Evolutionary conservation across 2,329 filamentous ascomycete genomes (phyloP), one percentile per base, ranked within the genome.

Genomic region (Apiospora phragmitis): DNA sequence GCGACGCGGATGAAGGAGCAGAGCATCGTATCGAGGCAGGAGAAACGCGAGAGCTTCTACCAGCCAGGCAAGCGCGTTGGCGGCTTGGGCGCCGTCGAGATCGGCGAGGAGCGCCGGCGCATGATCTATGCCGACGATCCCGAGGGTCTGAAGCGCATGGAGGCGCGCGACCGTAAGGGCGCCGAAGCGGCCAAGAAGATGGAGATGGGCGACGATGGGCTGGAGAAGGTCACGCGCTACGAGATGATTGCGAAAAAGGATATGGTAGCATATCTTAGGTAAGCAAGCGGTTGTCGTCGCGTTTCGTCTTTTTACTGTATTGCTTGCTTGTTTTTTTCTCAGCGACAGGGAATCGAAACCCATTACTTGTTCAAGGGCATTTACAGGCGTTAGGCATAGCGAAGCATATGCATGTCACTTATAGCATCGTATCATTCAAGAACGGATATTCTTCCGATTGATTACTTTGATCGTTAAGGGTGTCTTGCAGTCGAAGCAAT

Each of bases 201-300:
- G 69, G 69, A 86, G 45, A 83, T 83, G 68, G 86, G 86, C 70
- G 87, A 89, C 68, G 90, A 89, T 79, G 78, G 77, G 42, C 73
- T 80, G 8, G 77, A 89, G 90, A 81, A 92, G 87, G 77, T 90
- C 83, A 79, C 87, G 75, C 87, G 96, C 76, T 99, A 98, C 83
- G 94, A 94, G 79, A 98, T 98, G 96, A 92, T 94, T 76, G 94
- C 94, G 0, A 98, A 98, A 98, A 87, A 88, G 96, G 79, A 99
- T 99, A 76, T 99, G 96, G 96, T 98, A 81, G 42, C 14, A 11
- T 21, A 6, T 2, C 14, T 29, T 14, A 55, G 6, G 14, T 7
- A 1, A 38, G 26, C 26, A 11, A 35, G 29, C 11, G 1, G 5
- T 29, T 11, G 9, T 35, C 4, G 4, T 24, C 11, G n/a, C 2